These are phyloP conservation scores for Acanthamoeba royreba DNA, from an alignment of 208 protist genomes.

Conservation along the genomic window DNA sequence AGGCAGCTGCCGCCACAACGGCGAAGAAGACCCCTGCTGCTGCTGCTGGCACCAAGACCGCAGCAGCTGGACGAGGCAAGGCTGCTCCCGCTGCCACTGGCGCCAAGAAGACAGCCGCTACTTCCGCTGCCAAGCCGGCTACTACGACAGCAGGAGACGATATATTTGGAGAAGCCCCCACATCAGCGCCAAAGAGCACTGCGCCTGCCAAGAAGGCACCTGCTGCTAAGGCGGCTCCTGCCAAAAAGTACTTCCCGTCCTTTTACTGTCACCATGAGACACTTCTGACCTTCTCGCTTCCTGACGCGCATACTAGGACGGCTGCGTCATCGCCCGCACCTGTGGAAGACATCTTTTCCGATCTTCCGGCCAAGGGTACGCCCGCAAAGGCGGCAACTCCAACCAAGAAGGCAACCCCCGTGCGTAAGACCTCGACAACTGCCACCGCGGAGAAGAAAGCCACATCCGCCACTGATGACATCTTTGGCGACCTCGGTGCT, in stretches of 20 bases:
- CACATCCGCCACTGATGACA: background rate
- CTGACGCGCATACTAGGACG: too few species aligned
- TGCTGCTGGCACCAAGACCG: background rate
- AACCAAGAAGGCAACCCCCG: background rate
- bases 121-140: background rate
- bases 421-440: too few species aligned
- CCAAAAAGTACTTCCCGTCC: too few species aligned
- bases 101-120: background rate
- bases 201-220: background rate
- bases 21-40: background rate
- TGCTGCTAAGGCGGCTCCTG: too few species aligned
- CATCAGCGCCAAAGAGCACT: too few species aligned
- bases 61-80: too few species aligned
- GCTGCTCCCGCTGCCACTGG: background rate
- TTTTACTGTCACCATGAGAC: too few species aligned
- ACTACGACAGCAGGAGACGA: background rate
- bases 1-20: background rate
- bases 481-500: too few species aligned
- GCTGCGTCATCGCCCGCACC: background rate
- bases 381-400: background rate
- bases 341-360: background rate
- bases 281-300: too few species aligned
- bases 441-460: background rate
- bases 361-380: too few species aligned
- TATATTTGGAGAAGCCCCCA: background rate